A percentile compares a stretch with the other conserved stretches of the same genome.
These are phyloP conservation scores for Aspergillus tubingensis DNA, from an alignment of 2,329 filamentous ascomycete species.

Conservation along the genomic window DNA sequence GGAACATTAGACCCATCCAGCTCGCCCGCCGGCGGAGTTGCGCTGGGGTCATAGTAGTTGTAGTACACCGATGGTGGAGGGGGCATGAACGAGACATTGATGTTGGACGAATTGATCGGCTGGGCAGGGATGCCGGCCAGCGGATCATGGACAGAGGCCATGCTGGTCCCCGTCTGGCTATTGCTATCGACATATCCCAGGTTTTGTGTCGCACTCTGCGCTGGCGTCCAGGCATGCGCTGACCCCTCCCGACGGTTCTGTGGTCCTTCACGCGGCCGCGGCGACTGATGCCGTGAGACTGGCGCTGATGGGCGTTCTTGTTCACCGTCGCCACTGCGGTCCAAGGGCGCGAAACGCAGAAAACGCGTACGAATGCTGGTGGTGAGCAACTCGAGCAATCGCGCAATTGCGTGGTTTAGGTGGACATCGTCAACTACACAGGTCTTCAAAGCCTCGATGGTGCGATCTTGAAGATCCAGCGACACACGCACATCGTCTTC, in stretches of 20 bases:
- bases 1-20: constrained; percentile 33
- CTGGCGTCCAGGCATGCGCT: constrained; percentile 31
- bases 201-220: constrained; percentile 17
- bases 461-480: constrained; percentile 59
- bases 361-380: constrained; percentile 60
- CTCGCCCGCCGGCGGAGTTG: constrained; percentile 35
- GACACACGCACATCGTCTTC: constrained; percentile 63
- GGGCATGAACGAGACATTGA: constrained; percentile 51
- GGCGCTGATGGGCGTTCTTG: constrained; percentile 40
- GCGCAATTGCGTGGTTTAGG: constrained; percentile 63
- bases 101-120: constrained; percentile 48
- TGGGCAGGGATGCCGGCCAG: constrained; percentile 47
- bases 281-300: constrained; percentile 40
- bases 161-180: constrained; percentile 22
- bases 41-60: constrained; percentile 45
- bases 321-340: constrained; percentile 46
- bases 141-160: constrained; percentile 40
- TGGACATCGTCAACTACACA: constrained; percentile 68
- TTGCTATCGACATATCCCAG: constrained; percentile 33
- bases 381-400: constrained; percentile 61
- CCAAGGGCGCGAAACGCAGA: constrained; percentile 57
- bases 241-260: constrained; percentile 29
- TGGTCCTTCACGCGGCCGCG: constrained; percentile 33
- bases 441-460: constrained; percentile 59
- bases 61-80: constrained; percentile 49